Evolutionary conservation across 2,329 filamentous ascomycete species (phyloP).

Genomic region (Apiospora saccharicola): DNA sequence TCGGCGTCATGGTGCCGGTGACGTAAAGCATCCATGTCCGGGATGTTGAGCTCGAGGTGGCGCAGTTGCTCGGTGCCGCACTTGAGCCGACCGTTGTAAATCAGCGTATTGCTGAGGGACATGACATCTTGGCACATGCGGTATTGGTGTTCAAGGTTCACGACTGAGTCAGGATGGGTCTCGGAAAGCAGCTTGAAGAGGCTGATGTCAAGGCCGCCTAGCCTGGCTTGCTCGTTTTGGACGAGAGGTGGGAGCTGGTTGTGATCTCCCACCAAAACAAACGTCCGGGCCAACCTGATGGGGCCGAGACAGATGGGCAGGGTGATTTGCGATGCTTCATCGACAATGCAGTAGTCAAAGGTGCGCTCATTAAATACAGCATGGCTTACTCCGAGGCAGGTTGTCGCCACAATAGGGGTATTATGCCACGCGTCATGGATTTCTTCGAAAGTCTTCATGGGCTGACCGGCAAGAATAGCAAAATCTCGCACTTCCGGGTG

Average conservation of each 20-base stretch:
- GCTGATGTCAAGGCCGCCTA: constrained; percentile 88
- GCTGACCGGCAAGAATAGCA: constrained; percentile 77
- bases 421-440: constrained; percentile 85
- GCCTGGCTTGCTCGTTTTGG: constrained; percentile 85
- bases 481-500: constrained; percentile 89
- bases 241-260: constrained; percentile 95
- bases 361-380: constrained; percentile 84
- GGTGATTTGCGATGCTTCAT: constrained; percentile 97
- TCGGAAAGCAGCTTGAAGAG: constrained; percentile 95
- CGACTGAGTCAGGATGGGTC: constrained; percentile 83
- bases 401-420: constrained; percentile 90
- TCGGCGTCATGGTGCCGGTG: constrained; percentile 65
- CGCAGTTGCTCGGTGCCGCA: constrained; percentile 85
- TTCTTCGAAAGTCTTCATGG: constrained; percentile 81
- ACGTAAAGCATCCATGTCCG: constrained; percentile 67
- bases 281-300: constrained; percentile 89
- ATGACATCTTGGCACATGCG: constrained; percentile 99
- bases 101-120: constrained; percentile 89
- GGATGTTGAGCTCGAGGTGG: constrained; percentile 70
- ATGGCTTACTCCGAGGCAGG: constrained; percentile 91
- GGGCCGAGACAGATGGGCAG: constrained; percentile 93
- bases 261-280: constrained; percentile 95
- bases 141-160: constrained; percentile 94
- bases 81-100: constrained; percentile 89
- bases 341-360: constrained; percentile 98